Conservation (phyloP, 257 asterid genomes). For the Plantago elongata region DNA sequence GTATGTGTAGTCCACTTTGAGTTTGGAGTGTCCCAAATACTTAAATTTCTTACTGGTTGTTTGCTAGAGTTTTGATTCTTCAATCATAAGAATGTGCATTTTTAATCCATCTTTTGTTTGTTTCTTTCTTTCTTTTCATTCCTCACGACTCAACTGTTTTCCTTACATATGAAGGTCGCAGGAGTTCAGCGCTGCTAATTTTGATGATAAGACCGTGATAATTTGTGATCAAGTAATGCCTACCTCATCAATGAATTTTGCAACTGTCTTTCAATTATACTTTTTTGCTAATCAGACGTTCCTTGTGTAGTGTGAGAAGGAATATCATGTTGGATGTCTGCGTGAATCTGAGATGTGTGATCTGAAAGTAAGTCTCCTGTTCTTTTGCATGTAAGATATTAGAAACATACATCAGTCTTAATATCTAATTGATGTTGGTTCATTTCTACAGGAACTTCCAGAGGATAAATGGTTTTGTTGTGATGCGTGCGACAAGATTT, state of each 20-base stretch:
- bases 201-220: slow-evolving; percentile 89
- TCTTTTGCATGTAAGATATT: slow-evolving; percentile 10
- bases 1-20: neutral
- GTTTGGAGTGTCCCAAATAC: neutral
- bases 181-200: slow-evolving; percentile 85
- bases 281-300: slow-evolving; percentile 9
- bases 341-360: slow-evolving; percentile 75
- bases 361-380: slow-evolving; percentile 57
- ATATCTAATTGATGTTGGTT: slow-evolving; percentile 19
- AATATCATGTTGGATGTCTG: slow-evolving; percentile 97
- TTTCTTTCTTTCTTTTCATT: slow-evolving; percentile 8
- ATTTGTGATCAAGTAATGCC: slow-evolving; percentile 81
- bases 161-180: slow-evolving; percentile 51
- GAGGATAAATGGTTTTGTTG: slow-evolving; percentile 97
- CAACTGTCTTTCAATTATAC: neutral
- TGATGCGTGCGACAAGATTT: slow-evolving; percentile 65
- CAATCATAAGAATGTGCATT: neutral
- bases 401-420: slow-evolving; percentile 12
- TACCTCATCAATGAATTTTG: neutral
- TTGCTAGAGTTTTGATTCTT: neutral
- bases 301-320: slow-evolving; percentile 85
- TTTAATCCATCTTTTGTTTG: slow-evolving; percentile 7
- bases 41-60: neutral
- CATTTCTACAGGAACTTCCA: slow-evolving; percentile 76
- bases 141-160: slow-evolving; percentile 13